Base-by-base conservation (phyloP, 768 basidiomycete species). In the Cystofilobasidium ferigula region DNA sequence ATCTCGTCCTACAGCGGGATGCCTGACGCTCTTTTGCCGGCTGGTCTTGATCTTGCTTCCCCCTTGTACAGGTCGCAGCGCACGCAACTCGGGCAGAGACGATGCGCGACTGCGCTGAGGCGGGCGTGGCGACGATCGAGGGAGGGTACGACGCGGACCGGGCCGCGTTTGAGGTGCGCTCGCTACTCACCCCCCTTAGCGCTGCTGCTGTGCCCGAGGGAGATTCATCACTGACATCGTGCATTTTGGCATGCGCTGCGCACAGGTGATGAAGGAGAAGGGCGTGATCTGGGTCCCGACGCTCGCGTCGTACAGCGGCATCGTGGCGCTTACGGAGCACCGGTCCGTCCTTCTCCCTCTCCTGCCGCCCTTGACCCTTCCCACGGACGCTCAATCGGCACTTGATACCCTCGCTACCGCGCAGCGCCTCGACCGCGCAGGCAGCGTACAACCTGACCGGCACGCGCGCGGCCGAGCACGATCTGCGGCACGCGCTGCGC, bases 241-340 rank as follows among this genome's bases (percentile, higher is more conserved):
- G n/a, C n/a, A n/a, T n/a, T n/a, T n/a, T n/a, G n/a, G n/a, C n/a
- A n/a, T n/a, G n/a, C n/a, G n/a, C n/a, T n/a, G n/a, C n/a, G n/a
- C n/a, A n/a, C 22, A 48, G 20, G 45, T 42, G 18, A 68, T 70
- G 56, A 56, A 61, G 14, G 30, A 47, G 32, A 64, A 56, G 20
- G 70, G 70, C 42, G 78, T 79, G 6, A 78, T 75, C 42, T 85
- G 82, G 81, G 81, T 82, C 2, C 84, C 84, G 10, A 86, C 85
- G 8, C 79, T 86, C 13, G 77, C 80, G 0, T 82, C 79, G 9
- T 81, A 76, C 70, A 79, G 10, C 6, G 16, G 16, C 3, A 28
- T 12, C 16, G 36, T 62, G 28, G 26, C 30, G 12, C 61, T 62
- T 3, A 26, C 48, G 12, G 28, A 36, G 30, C 24, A 30, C 30